Evolutionary conservation across 2,329 filamentous ascomycete genomes (phyloP), one percentile per base, ranked within the genome.

Genomic region (Orbilia oligospora): DNA sequence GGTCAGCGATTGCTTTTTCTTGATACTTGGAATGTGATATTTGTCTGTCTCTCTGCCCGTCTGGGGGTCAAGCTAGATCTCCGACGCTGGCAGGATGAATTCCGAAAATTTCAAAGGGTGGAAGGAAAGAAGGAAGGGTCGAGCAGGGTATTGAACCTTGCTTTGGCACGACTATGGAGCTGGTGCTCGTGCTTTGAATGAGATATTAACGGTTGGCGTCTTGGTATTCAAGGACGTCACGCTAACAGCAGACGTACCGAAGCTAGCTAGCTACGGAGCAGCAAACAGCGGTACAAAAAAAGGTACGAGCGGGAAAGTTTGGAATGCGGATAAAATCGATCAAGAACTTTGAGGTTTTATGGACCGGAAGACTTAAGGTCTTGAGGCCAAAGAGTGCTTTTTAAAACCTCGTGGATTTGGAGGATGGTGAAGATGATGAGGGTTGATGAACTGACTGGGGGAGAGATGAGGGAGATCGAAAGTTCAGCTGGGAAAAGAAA

Each of bases 141-240:
- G 36, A 16, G 44, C 48, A 61, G 65, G 71, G 49, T 33, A 20
- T 68, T 64, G 33, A 63, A 75, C 71, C 71, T 75, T 75, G 71
- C 64, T 64, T 48, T 63, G 53, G 64, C 70, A 67, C n/a, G n/a
- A n/a, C 49, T 51, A 30, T 72, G 69, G 55, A 46, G 44, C 56
- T 64, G 30, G 68, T 64, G 68, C 71, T 68, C 53, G 27, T 64
- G 56, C 56, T 49, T 49, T 56, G 18, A 20, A 55, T 71, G 73
- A 78, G 73, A 78, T 71, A 71, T 71, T 71, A 71, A 78, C 27
- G 24, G 63, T 70, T 76, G 65, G 72, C 72, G 65, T 65, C 69
- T 72, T 72, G 69, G 56, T 41, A n/a, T 64, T 41, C 14, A 24
- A 33, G 36, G 48, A 75, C 44, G 53, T 71, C 72, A 71, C 48